Percentiles rank a stretch among this genome's conserved stretches.
phyloP scores from a whole-genome alignment of 176 grass and related monocot genomes.

The Poa annua region DNA sequence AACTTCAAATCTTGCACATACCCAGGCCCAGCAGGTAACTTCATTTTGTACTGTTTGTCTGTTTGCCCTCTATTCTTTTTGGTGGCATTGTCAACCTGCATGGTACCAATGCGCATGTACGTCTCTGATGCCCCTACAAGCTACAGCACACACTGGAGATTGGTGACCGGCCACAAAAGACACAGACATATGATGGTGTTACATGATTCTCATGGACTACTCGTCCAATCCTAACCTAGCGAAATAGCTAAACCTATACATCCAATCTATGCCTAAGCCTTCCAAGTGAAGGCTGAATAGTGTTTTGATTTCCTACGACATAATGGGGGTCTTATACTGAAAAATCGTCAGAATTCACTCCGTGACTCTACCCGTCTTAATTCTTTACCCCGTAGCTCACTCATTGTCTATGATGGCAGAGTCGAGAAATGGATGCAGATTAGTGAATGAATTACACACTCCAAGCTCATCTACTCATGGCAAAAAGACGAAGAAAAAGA shows the following conservation, averaged over 20 bases:
- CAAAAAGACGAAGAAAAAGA: too few species aligned
- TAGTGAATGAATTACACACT: too few species aligned
- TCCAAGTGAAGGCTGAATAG: constrained; percentile 59
- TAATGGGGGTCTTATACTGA: background rate
- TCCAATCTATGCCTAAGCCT: constrained; percentile 33
- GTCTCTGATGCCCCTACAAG: background rate
- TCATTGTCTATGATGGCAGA: too few species aligned
- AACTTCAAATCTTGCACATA: background rate
- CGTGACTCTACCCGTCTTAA: background rate
- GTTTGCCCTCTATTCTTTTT: constrained; percentile 7
- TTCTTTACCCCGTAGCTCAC: background rate
- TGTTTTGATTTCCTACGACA: constrained; percentile 24
- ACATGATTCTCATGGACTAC: constrained; percentile 21
- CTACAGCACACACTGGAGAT: background rate
- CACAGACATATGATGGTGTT: constrained; percentile 34
- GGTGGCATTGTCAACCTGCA: background rate
- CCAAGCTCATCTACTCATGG: too few species aligned
- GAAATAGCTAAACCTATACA: constrained; percentile 25
- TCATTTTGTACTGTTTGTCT: constrained; percentile 11
- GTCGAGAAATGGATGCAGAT: too few species aligned
- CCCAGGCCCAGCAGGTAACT: background rate
- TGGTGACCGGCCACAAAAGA: background rate
- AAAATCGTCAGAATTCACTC: background rate
- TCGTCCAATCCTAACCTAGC: constrained; percentile 23
- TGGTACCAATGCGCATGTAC: background rate